Evolutionary conservation across 352 stramenopile species (phyloP).

Genomic region (Phytophthora idaei): DNA sequence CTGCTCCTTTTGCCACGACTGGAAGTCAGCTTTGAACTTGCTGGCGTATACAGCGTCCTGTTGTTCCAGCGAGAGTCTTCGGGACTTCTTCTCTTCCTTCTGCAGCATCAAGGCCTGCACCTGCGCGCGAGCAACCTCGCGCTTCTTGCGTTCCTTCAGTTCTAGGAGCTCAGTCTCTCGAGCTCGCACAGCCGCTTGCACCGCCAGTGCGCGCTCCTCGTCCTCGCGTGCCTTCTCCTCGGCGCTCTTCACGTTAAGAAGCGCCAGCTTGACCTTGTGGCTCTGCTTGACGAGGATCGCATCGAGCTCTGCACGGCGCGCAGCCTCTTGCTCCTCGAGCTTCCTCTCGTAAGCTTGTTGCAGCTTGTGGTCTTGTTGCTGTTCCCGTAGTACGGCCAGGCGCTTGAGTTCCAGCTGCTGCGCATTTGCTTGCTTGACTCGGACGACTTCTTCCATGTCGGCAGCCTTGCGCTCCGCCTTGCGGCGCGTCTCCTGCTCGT

Average conservation of each 20-base stretch:
- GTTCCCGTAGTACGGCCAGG: slow-evolving; percentile 37
- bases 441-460: slow-evolving; percentile 48
- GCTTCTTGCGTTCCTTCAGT: slow-evolving; percentile 39
- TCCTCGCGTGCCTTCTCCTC: slow-evolving; percentile 66
- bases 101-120: slow-evolving; percentile 50
- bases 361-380: slow-evolving; percentile 49
- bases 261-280: slow-evolving; percentile 57
- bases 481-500: slow-evolving; percentile 52
- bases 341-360: slow-evolving; percentile 58
- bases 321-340: slow-evolving; percentile 52
- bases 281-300: slow-evolving; percentile 58
- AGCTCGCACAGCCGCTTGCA: slow-evolving; percentile 49
- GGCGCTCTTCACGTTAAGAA: slow-evolving; percentile 65
- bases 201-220: slow-evolving; percentile 45
- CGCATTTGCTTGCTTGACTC: slow-evolving; percentile 58
- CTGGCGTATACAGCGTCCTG: slow-evolving; percentile 52
- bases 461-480: slow-evolving; percentile 53
- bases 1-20: slow-evolving; percentile 50
- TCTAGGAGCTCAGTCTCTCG: slow-evolving; percentile 45
- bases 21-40: slow-evolving; percentile 53
- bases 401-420: slow-evolving; percentile 60
- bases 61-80: slow-evolving; percentile 28
- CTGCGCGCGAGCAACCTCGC: slow-evolving; percentile 38
- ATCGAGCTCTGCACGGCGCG: slow-evolving; percentile 50
- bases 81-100: slow-evolving; percentile 45